A percentile compares a stretch with the other conserved stretches of the same genome.
phyloP scores from a whole-genome alignment of 2,329 filamentous ascomycete genomes.

The Apiospora kogelbergensis region DNA sequence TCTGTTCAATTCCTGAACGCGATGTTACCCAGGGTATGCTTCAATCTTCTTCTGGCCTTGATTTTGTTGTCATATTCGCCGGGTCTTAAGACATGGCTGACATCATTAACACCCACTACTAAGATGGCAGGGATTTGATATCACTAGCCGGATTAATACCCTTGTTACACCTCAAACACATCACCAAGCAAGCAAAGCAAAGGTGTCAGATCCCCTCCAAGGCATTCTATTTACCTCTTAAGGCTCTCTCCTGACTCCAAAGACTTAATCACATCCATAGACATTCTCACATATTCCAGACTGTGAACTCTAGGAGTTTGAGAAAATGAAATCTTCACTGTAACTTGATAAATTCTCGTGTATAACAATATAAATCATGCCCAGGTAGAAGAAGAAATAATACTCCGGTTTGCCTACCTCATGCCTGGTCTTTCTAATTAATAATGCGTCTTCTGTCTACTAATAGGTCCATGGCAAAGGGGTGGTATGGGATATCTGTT shows the following conservation, averaged over 20 bases:
- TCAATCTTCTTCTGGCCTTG: neutral
- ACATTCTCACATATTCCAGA: neutral
- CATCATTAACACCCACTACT: conserved; percentile 2
- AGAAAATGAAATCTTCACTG: neutral
- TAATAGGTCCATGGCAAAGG: neutral
- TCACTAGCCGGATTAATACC: neutral
- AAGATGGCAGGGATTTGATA: neutral
- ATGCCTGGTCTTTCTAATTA: no score
- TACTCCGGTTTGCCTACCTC: neutral
- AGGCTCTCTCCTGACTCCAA: neutral
- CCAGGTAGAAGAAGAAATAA: no score
- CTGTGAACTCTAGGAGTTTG: no score
- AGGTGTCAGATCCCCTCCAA: neutral
- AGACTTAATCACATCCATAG: neutral
- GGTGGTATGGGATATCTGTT: neutral
- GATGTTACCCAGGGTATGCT: conserved; percentile 2
- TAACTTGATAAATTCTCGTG: neutral
- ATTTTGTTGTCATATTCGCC: neutral
- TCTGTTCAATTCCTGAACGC: neutral
- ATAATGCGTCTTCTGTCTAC: neutral
- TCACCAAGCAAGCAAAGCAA: neutral
- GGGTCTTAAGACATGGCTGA: conserved; percentile 2
- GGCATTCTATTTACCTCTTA: neutral
- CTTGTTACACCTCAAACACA: neutral
- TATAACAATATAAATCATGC: no score